Percentiles rank a stretch among this genome's conserved stretches.
phyloP scores from a whole-genome alignment of 2,329 filamentous ascomycete genomes.

The Fusarium pilosicola region DNA sequence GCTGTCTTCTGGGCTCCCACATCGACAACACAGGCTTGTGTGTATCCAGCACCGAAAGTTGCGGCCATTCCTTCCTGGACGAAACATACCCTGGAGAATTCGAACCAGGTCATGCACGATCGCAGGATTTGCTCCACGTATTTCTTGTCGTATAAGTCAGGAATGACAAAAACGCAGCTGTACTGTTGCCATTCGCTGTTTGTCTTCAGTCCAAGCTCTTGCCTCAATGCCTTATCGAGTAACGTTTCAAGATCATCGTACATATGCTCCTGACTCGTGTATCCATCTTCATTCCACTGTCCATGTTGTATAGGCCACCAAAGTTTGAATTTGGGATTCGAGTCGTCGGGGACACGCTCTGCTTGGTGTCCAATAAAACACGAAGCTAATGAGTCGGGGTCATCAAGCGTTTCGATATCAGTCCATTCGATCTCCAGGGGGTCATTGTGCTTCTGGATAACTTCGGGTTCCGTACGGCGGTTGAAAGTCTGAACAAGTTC shows the following conservation, averaged over 20 bases:
- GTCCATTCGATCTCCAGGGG: slow-evolving; percentile 96
- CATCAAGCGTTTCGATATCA: slow-evolving; percentile 73
- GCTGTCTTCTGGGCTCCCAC: slow-evolving; percentile 98
- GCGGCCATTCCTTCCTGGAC: slow-evolving; percentile 96
- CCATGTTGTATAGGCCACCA: slow-evolving; percentile 92
- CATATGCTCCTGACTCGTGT: slow-evolving; percentile 79
- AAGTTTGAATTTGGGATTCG: slow-evolving; percentile 87
- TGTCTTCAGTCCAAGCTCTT: slow-evolving; percentile 81
- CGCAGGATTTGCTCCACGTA: slow-evolving; percentile 88
- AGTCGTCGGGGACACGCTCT: slow-evolving; percentile 87
- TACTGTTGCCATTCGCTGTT: slow-evolving; percentile 89
- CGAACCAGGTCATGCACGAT: slow-evolving; percentile 87
- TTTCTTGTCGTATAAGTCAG: slow-evolving; percentile 93
- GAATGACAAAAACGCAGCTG: slow-evolving; percentile 96
- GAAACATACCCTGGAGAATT: slow-evolving; percentile 89
- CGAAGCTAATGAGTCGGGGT: slow-evolving; percentile 67
- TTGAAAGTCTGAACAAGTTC: slow-evolving; percentile 97
- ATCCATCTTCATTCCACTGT: slow-evolving; percentile 91
- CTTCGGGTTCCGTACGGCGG: slow-evolving; percentile 81
- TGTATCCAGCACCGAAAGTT: slow-evolving; percentile 94
- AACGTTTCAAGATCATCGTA: slow-evolving; percentile 89
- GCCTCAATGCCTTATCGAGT: slow-evolving; percentile 84
- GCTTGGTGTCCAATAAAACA: slow-evolving; percentile 86
- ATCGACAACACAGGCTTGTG: slow-evolving; percentile 93
- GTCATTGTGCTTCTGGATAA: slow-evolving; percentile 94